Base-by-base conservation (phyloP, 495 filamentous ascomycete species). In the Tetracladium setigerum region DNA sequence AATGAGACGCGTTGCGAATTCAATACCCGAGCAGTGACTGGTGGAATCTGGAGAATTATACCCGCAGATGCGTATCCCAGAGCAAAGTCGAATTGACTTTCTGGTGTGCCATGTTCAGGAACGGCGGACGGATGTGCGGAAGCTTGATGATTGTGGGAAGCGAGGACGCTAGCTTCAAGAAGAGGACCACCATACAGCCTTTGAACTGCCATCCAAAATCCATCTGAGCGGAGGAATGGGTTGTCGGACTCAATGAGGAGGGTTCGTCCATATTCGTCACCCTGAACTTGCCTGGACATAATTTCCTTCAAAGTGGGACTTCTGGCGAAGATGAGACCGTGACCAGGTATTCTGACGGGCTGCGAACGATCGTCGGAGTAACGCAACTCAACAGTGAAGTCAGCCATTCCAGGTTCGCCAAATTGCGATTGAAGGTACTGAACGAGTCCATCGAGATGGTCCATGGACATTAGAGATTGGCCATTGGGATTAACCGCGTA, bases 11-110 rank as follows among this genome's bases (percentile, higher is more conserved):
- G 52, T 53, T 10, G 74, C 75, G 45, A 74, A 61, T 12, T 72
- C 62, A 13, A 41, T 12, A 72, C 75, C 8, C 67, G 58, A 12
- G 59, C 42, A 17, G 69, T 54, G 2, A 80, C 66, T 38, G 61
- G 57, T 7, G 52, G 57, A 34, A 79, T 66, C 41, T 62, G 54
- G 14, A 82, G 59, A 18, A 77, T 58, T 31, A 67, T 66, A 9
- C 73, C 76, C 16, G 71, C 67, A 9, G 76, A 71, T 24, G 72
- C 67, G 50, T 77, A 80, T 27, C 69, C 67, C 11, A 82, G 57
- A 33, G 67, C 67, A 34, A 74, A 67, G 14, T 65, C 56, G 47
- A 79, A 66, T 38, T 65, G 67, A 41, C 72, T 67, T 2, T 44
- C 51, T 41, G 57, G 53, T 35, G 47, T 59, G 33, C 55, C 66